Conservation (phyloP, 257 asterid species). For the Anisodus tanguticus region DNA sequence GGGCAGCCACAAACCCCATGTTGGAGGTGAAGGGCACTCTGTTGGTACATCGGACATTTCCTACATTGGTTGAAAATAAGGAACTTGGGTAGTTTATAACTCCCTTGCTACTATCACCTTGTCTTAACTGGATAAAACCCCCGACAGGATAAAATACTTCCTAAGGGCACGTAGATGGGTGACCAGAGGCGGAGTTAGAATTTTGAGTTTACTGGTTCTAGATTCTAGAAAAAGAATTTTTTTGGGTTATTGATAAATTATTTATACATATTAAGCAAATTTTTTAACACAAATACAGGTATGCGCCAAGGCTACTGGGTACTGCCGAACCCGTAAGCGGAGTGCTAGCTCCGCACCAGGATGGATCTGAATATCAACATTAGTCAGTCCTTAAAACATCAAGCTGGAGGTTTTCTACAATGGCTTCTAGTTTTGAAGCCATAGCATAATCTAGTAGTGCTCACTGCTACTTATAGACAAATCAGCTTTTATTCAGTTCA, state of each 20-base stretch:
- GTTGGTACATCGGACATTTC: neutral
- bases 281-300: neutral
- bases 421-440: conserved; percentile 1
- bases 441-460: neutral
- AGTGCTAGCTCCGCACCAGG: too few relatives aligned
- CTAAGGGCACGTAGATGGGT: neutral
- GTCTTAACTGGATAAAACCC: neutral
- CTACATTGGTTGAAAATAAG: neutral
- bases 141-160: neutral
- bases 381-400: neutral
- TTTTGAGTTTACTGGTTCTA: too few relatives aligned
- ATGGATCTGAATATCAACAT: neutral
- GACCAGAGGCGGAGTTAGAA: too few relatives aligned
- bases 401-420: neutral
- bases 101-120: neutral
- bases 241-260: too few relatives aligned
- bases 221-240: too few relatives aligned
- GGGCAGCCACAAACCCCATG: neutral
- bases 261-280: neutral
- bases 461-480: neutral
- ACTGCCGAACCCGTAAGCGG: too few relatives aligned
- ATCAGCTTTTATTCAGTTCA: conserved; percentile 9
- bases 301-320: too few relatives aligned
- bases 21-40: neutral
- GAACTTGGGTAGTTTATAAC: conserved; percentile 5